These are phyloP conservation scores for Sophora flavescens DNA, from an alignment of 306 rosid species.

Conservation along the genomic window DNA sequence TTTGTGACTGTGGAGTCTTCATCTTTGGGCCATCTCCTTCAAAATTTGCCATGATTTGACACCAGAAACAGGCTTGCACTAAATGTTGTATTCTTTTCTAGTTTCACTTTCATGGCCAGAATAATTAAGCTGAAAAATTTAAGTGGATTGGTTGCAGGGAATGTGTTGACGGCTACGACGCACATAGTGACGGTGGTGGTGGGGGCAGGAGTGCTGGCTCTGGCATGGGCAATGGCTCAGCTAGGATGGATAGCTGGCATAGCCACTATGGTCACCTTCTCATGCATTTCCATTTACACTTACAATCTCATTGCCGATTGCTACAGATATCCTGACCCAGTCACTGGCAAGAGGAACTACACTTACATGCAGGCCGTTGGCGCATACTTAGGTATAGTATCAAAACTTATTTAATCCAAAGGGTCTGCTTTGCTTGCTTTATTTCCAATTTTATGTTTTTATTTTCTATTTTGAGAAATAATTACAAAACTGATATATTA, in stretches of 20 bases:
- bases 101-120: neutral
- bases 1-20: too few relatives aligned
- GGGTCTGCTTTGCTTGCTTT: too few relatives aligned
- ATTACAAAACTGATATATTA: too few relatives aligned
- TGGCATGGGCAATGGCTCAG: constrained; percentile 54
- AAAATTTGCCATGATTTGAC: too few relatives aligned
- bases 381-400: constrained; percentile 36
- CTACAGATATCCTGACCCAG: constrained; percentile 50
- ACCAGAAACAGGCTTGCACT: too few relatives aligned
- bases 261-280: constrained; percentile 32
- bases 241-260: constrained; percentile 57
- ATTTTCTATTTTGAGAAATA: too few relatives aligned
- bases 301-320: constrained; percentile 56
- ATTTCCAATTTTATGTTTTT: too few relatives aligned
- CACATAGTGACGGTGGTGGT: constrained; percentile 55
- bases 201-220: constrained; percentile 57
- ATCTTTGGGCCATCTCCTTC: too few relatives aligned
- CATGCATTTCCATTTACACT: constrained; percentile 52
- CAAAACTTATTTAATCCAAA: neutral
- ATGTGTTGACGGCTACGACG: constrained; percentile 44
- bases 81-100: neutral
- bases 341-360: constrained; percentile 51
- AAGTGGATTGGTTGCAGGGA: constrained; percentile 45
- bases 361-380: constrained; percentile 61
- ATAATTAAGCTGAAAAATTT: neutral